These are phyloP conservation scores for Desmodesmus armatus DNA, from an alignment of 139 green algal genomes.

Conservation along the genomic window DNA sequence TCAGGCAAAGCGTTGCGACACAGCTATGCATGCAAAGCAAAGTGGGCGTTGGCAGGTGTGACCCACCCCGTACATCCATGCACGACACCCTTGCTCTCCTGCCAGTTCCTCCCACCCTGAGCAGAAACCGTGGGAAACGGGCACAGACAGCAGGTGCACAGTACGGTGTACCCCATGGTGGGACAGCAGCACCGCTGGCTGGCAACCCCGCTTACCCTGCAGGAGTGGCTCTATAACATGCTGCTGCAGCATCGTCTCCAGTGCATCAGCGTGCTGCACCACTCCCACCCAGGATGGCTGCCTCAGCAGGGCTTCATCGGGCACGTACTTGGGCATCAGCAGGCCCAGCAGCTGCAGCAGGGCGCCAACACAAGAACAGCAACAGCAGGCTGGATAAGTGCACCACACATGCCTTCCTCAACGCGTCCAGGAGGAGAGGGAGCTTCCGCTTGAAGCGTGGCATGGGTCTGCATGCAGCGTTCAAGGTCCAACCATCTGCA, in stretches of 20 bases:
- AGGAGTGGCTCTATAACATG: constrained; percentile 49
- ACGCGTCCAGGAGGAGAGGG: neutral
- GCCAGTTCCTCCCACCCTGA: neutral
- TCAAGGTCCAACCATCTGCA: neutral
- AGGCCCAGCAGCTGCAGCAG: constrained; percentile 54
- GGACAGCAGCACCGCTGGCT: no score
- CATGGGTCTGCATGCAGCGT: neutral
- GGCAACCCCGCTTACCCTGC: no score
- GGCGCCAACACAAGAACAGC: neutral
- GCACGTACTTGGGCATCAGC: constrained; percentile 57
- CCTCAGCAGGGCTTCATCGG: neutral
- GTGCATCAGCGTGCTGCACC: constrained; percentile 16
- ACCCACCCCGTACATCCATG: no score
- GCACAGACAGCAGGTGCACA: no score
- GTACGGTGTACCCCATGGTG: neutral
- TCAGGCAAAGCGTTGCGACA: no score
- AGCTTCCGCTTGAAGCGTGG: neutral
- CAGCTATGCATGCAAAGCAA: no score
- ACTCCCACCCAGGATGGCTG: constrained; percentile 41
- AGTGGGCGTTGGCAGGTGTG: no score
- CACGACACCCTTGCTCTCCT: neutral
- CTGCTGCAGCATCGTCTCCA: constrained; percentile 50
- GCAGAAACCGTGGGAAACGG: no score
- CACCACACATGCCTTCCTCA: neutral
- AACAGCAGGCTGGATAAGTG: neutral